Evolutionary conservation across 2,329 filamentous ascomycete species (phyloP), one percentile per base, ranked within the genome.

Genomic region (Aureobasidium sp.): DNA sequence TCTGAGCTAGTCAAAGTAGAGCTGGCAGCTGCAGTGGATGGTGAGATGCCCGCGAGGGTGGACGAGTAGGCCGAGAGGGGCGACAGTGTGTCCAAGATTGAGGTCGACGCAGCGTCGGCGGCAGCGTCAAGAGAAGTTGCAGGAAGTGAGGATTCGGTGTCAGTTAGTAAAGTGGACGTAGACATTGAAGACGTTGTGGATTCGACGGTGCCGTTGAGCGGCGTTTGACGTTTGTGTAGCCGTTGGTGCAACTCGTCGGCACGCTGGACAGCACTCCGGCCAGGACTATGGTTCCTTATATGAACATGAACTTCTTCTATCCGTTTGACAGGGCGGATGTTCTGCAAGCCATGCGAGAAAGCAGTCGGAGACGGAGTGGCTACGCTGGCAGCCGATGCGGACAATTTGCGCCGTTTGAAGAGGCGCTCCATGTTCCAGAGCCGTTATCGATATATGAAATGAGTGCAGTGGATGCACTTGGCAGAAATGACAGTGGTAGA

Each of bases 401-500:
- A 69, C 67, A 67, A 52, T 62, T 63, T 65, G 59, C 66, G 64
- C 44, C 66, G 64, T 69, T 63, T 67, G 64, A 59, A 68, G 59
- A 61, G 68, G 62, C 59, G 61, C 66, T 74, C 72, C 74, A 76
- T 75, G 64, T 13, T 60, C 27, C 34, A 13, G 55, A 32, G 44
- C 43, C 34, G 43, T 43, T 60, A 60, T 60, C 46, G 46, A 51
- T 60, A 60, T 26, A 39, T 12, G 46, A 60, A 36, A 50, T 50
- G 39, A 60, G 46, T 24, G 34, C 46, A 60, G 27, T n/a, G 12
- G 17, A 26, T 48, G 43, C 55, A 13, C 43, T 59, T 37, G 55
- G 47, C 41, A 39, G 55, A 29, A 48, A 59, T 20, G 55, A 48
- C 43, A 59, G 55, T 36, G 26, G 32, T 36, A 37, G 43, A 20